Conservation (phyloP, 2,329 filamentous ascomycete genomes). For the Hypoxylon sp. region DNA sequence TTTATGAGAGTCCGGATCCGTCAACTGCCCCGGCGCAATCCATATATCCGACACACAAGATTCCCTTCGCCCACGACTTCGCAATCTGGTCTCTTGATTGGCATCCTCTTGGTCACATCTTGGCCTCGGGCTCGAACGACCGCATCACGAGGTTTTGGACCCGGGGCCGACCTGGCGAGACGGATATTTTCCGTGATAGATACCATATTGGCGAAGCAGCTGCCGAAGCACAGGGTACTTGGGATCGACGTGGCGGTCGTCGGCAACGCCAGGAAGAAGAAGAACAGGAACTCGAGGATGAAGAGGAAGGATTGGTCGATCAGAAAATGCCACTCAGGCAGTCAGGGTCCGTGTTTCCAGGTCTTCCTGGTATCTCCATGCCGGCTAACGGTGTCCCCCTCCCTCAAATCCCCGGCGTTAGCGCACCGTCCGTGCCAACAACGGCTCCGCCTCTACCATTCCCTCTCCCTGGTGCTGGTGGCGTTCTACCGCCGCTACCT, state of each 20-base stretch:
- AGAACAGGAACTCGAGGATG: conserved; percentile 91
- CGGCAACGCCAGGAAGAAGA: conserved; percentile 89
- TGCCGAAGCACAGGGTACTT: conserved; percentile 94
- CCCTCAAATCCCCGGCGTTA: conserved; percentile 46
- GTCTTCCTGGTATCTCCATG: conserved; percentile 64
- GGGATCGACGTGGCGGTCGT: conserved; percentile 80
- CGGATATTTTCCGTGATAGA: conserved; percentile 84
- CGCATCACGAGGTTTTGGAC: conserved; percentile 98
- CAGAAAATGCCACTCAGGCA: conserved; percentile 79
- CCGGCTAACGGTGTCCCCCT: conserved; percentile 49
- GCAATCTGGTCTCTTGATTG: conserved; percentile 98
- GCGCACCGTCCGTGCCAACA: conserved; percentile 40
- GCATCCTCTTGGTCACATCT: conserved; percentile 94
- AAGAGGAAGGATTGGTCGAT: conserved; percentile 90
- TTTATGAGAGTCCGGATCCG: conserved; percentile 86
- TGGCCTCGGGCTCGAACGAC: conserved; percentile 95
- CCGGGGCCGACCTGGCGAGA: conserved; percentile 85
- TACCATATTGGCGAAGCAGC: conserved; percentile 96
- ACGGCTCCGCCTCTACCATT: conserved; percentile 59
- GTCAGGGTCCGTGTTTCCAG: conserved; percentile 59
- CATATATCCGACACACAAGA: conserved; percentile 88
- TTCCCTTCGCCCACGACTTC: conserved; percentile 90
- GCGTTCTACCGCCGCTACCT: conserved; percentile 55
- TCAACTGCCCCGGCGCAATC: conserved; percentile 82
- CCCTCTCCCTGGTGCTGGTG: conserved; percentile 53